Percentiles rank a stretch among this genome's conserved stretches.
phyloP scores from a whole-genome alignment of 2,329 filamentous ascomycete genomes.

The Sporothrix sp. region DNA sequence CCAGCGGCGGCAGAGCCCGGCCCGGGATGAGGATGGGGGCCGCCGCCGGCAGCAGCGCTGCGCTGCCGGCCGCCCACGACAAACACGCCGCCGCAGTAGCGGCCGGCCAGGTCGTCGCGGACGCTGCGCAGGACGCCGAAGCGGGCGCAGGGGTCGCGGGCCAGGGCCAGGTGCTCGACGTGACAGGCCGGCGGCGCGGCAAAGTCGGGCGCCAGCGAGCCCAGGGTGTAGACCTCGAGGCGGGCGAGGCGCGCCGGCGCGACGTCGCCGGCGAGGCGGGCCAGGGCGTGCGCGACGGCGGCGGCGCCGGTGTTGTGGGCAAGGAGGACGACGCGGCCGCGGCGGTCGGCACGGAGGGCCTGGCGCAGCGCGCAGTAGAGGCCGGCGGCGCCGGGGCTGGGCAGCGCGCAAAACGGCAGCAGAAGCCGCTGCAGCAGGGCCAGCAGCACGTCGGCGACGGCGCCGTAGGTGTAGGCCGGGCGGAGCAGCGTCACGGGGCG shows the following conservation, averaged over 20 bases:
- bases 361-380: slow-evolving; percentile 29
- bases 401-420: slow-evolving; percentile 17
- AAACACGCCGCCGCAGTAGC: slow-evolving; percentile 32
- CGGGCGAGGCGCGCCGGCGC: slow-evolving; percentile 27
- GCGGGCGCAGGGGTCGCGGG: slow-evolving; percentile 29
- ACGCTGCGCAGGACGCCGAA: slow-evolving; percentile 30
- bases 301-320: slow-evolving; percentile 32
- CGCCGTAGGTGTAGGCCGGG: slow-evolving; percentile 36
- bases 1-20: no score
- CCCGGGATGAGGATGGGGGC: no score
- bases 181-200: slow-evolving; percentile 25
- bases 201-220: slow-evolving; percentile 30
- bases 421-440: slow-evolving; percentile 26
- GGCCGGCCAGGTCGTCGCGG: slow-evolving; percentile 27
- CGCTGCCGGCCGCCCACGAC: slow-evolving; percentile 20
- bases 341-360: slow-evolving; percentile 22
- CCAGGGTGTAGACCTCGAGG: slow-evolving; percentile 37
- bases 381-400: slow-evolving; percentile 22
- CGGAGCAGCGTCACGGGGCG: slow-evolving; percentile 41
- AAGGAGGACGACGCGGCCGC: slow-evolving; percentile 29
- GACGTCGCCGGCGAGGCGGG: slow-evolving; percentile 30
- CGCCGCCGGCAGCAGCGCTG: not conserved
- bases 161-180: slow-evolving; percentile 29
- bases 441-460: slow-evolving; percentile 41
- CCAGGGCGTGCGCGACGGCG: slow-evolving; percentile 27